Evolutionary conservation across 179 eudicot species (phyloP).

Genomic region (Heliamphora pulchella): DNA sequence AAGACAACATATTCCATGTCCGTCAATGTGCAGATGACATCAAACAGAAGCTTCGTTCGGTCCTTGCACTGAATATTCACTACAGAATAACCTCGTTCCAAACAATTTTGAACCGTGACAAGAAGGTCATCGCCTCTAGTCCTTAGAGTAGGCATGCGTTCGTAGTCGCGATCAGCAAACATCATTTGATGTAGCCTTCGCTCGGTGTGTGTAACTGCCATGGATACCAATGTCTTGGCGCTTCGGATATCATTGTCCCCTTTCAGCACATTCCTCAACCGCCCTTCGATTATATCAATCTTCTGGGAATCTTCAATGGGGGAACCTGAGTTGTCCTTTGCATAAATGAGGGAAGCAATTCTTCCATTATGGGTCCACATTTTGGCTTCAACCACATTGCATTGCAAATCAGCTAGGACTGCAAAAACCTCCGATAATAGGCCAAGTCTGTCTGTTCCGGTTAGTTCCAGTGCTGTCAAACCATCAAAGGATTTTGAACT

Average conservation of each 20-base stretch:
- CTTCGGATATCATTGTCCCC: conserved; percentile 78
- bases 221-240: conserved; percentile 61
- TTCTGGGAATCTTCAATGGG: conserved; percentile 56
- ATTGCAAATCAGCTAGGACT: conserved; percentile 56
- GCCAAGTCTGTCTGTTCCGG: conserved; percentile 78
- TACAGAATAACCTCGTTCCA: conserved; percentile 69
- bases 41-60: conserved; percentile 74
- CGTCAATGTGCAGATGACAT: conserved; percentile 77
- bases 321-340: conserved; percentile 66
- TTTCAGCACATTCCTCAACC: conserved; percentile 63
- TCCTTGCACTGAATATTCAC: conserved; percentile 68
- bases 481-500: conserved; percentile 43
- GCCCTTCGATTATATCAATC: conserved; percentile 43
- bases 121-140: conserved; percentile 30
- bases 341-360: conserved; percentile 67
- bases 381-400: conserved; percentile 70
- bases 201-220: conserved; percentile 67
- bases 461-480: conserved; percentile 68
- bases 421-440: conserved; percentile 75
- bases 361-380: conserved; percentile 93
- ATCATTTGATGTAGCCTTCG: conserved; percentile 88
- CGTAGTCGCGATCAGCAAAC: conserved; percentile 86
- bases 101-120: conserved; percentile 63
- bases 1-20: conserved; percentile 85
- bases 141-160: conserved; percentile 31